Evolutionary conservation across 169 alveolate species (phyloP), one percentile per base, ranked within the genome.

Genomic region (Plasmodium coatneyi): DNA sequence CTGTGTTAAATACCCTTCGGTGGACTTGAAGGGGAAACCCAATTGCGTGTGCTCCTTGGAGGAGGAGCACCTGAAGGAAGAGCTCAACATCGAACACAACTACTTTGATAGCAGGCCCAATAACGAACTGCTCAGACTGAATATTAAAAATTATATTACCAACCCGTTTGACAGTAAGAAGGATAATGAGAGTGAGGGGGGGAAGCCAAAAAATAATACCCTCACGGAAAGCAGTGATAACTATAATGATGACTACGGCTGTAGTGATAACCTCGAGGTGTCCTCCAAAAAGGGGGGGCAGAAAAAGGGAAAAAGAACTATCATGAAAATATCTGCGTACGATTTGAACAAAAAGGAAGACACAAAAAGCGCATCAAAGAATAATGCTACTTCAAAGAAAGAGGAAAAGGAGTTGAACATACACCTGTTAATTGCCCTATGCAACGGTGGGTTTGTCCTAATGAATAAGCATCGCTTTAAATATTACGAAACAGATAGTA

Each of bases 131-230:
- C 46, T 84, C 19, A 76, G 80, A 52, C 25, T 71, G 36, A 74
- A 80, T 71, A 72, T 87, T 49, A 90, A 92, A 46, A 92, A 76
- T 66, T 84, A 86, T 28, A 86, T 86, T 32, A 76, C 93, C 56
- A 86, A 86, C 80, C 71, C 93, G 3, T 86, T 86, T 74, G 93
- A 86, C 16, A 52, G 41, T 82, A 86, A 86, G 80, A 86, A 86
- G 46, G 92, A 76, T 60, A 90, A 32, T 46, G 34, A 41, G 54
- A 83, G 79, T 82, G 83, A 80, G 74, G 71, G 71, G 36, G 6
- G 34, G n/a, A 78, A 30, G 30, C 16, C 43, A 4, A 90, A 72
- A 34, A 82, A 46, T 16, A 72, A 79, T 78, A 54, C 60, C 30
- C 86, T 82, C 34, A 82, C 74, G 32, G 80, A 82, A 32, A 10